Conservation (phyloP, 345 rosid genomes). For the Diplotaxis tenuifolia region DNA sequence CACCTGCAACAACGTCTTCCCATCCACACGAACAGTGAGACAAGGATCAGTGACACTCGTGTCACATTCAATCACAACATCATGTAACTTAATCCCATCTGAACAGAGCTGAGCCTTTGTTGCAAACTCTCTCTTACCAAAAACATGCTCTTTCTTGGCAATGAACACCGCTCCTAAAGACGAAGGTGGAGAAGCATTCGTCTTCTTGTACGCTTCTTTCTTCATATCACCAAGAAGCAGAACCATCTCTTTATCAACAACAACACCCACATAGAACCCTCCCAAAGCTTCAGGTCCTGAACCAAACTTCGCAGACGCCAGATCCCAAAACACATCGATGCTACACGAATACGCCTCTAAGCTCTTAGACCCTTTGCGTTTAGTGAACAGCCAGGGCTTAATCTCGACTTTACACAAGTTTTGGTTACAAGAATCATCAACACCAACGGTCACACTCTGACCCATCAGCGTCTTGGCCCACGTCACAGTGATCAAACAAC, state of each 20-base stretch:
- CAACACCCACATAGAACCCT: constrained; percentile 67
- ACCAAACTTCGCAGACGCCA: constrained; percentile 73
- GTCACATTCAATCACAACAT: constrained; percentile 78
- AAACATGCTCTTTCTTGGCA: constrained; percentile 73
- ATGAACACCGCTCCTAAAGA: constrained; percentile 49
- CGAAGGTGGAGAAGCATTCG: constrained; percentile 40
- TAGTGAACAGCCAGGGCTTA: constrained; percentile 87
- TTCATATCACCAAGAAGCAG: constrained; percentile 81
- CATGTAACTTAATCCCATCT: constrained; percentile 58
- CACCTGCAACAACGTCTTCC: constrained; percentile 71
- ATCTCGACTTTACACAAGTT: constrained; percentile 79
- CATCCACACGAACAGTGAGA: constrained; percentile 74
- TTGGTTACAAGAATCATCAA: constrained; percentile 63
- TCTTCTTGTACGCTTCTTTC: constrained; percentile 74
- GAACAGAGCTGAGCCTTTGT: constrained; percentile 70
- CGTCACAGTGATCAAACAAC: constrained; percentile 65
- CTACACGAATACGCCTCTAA: constrained; percentile 53
- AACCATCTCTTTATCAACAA: constrained; percentile 57
- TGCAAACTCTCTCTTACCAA: constrained; percentile 73
- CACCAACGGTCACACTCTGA: constrained; percentile 66
- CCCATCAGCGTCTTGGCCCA: constrained; percentile 92
- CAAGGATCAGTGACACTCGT: constrained; percentile 63
- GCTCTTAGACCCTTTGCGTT: constrained; percentile 70
- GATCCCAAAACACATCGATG: constrained; percentile 69
- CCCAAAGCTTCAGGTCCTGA: constrained; percentile 76